These are phyloP conservation scores for Aristolochia fimbriata DNA, from an alignment of 164 flowering plant species.

Conservation along the genomic window DNA sequence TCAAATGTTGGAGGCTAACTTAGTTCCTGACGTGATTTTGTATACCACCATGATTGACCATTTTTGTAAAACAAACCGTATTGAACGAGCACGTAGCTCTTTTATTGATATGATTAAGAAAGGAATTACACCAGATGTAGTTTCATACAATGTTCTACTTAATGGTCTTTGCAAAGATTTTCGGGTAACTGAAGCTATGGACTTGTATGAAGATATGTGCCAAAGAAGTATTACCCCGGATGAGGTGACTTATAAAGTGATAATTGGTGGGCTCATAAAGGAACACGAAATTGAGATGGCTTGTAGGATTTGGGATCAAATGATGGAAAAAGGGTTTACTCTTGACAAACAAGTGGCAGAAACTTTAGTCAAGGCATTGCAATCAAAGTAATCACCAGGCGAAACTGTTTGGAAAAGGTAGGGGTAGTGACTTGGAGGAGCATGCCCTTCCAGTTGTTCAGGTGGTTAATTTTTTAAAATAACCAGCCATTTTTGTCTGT, in stretches of 20 bases:
- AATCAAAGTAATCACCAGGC: constrained; percentile 22
- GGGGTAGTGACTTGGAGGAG: background rate
- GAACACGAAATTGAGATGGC: constrained; percentile 57
- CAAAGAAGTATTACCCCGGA: constrained; percentile 51
- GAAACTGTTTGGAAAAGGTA: constrained; percentile 4
- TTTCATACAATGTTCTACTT: constrained; percentile 77
- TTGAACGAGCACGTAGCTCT: constrained; percentile 40
- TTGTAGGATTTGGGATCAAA: constrained; percentile 77
- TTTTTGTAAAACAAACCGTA: constrained; percentile 54
- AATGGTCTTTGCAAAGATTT: constrained; percentile 67
- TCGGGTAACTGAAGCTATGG: constrained; percentile 55
- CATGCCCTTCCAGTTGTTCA: background rate
- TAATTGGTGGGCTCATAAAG: constrained; percentile 63
- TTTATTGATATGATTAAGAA: constrained; percentile 59
- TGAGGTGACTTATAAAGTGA: constrained; percentile 70
- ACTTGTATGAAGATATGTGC: constrained; percentile 57
- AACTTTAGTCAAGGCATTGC: constrained; percentile 40
- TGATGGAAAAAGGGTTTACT: constrained; percentile 94
- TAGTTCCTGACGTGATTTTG: constrained; percentile 50
- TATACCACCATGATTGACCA: constrained; percentile 69
- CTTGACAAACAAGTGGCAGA: constrained; percentile 61
- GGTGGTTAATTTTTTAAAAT: background rate
- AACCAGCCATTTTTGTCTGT: background rate
- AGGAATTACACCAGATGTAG: constrained; percentile 57
- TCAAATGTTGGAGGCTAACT: constrained; percentile 46